Evolutionary conservation across 2,329 filamentous ascomycete species (phyloP), one percentile per base, ranked within the genome.

Genomic region (Cladobotryum mycophilum): DNA sequence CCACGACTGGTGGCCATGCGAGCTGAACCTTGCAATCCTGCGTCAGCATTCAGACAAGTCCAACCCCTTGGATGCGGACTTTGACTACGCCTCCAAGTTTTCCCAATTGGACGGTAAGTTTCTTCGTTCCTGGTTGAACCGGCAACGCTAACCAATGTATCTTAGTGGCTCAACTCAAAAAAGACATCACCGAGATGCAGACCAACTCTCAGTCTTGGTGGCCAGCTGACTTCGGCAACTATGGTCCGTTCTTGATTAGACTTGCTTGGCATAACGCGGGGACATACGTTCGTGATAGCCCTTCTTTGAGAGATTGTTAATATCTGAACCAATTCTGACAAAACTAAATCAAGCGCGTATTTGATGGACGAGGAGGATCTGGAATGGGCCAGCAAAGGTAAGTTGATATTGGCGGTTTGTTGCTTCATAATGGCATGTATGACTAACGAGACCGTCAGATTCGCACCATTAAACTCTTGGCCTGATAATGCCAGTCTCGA

Each of bases 221-320:
- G 86, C 86, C 86, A 1, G 86, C 86, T 30, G 86, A 90, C 64
- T 88, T 86, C 61, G 86, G 86, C 53, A 84, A 89, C 75, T 90
- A 89, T 60, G 86, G 86, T 57, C 85, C 86, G 67, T 77, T 89
- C 33, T 89, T 89, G 67, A 76, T 90, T 64, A 85, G 86, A 50
- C 83, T 89, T 82, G 82, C 85, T 55, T 90, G 86, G 86, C 86
- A 89, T 75, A 84, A 82, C 56, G 81, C 86, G 22, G 86, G 86
- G 54, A 90, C 86, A 48, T 89, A 89, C 71, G n/a, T n/a, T n/a
- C n/a, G n/a, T n/a, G n/a, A n/a, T n/a, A n/a, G n/a, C n/a, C n/a
- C n/a, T n/a, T n/a, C n/a, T n/a, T n/a, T n/a, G n/a, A n/a, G n/a
- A n/a, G n/a, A n/a, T n/a, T n/a, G n/a, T n/a, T n/a, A n/a, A n/a